Conservation (phyloP, 108 stramenopile species). For the Epithemia pelagica region DNA sequence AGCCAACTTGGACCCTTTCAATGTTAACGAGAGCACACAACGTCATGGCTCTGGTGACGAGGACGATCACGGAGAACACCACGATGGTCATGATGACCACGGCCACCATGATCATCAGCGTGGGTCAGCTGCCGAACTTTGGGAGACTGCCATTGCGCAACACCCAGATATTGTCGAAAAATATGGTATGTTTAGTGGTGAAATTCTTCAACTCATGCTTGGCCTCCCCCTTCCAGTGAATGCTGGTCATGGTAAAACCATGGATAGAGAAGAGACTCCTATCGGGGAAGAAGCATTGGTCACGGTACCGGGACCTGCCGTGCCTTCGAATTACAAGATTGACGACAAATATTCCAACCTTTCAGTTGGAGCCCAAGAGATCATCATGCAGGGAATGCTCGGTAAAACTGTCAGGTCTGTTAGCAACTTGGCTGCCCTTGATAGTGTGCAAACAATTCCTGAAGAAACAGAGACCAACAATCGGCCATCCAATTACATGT, state of each 20-base stretch:
- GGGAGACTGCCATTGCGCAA: conserved; percentile 57
- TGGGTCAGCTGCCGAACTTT: conserved; percentile 57
- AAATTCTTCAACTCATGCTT: conserved; percentile 80
- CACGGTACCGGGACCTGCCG: background rate
- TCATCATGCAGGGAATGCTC: conserved; percentile 32
- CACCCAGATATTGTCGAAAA: conserved; percentile 67
- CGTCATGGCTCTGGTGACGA: too few relatives aligned
- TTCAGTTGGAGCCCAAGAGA: conserved; percentile 23
- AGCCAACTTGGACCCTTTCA: background rate
- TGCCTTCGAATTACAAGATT: background rate
- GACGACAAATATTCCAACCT: conserved; percentile 15
- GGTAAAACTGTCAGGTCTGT: conserved; percentile 30
- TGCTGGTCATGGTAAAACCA: background rate
- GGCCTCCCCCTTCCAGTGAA: conserved; percentile 33
- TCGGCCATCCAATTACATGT: background rate
- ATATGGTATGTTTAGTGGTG: conserved; percentile 68
- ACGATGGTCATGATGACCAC: conserved; percentile 15
- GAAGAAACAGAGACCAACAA: background rate
- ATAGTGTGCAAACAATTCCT: background rate
- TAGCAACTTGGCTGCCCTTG: background rate
- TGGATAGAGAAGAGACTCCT: too few relatives aligned
- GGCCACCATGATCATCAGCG: conserved; percentile 19
- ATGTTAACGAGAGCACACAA: background rate
- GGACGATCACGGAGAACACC: conserved; percentile 2
- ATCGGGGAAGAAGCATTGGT: conserved; percentile 1